Evolutionary conservation across 2,329 filamentous ascomycete genomes (phyloP).

Genomic region (Ophiostoma sp.): DNA sequence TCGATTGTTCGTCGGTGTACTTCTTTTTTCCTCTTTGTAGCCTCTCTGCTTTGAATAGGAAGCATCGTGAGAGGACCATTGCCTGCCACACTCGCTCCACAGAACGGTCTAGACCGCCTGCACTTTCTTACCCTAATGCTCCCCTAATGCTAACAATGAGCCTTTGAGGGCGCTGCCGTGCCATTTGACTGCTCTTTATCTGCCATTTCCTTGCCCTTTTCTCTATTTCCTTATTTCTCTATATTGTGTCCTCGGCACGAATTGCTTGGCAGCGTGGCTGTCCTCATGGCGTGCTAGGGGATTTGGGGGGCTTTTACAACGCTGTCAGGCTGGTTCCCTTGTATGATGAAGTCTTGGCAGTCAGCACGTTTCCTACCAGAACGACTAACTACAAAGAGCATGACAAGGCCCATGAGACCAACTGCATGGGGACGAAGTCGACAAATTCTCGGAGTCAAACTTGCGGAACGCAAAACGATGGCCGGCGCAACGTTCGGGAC

Average conservation of each 20-base stretch:
- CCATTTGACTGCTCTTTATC: background rate
- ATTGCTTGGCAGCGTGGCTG: background rate
- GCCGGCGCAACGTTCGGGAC: background rate
- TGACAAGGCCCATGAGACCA: background rate
- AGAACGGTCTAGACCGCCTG: background rate
- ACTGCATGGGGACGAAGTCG: background rate
- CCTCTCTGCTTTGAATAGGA: background rate
- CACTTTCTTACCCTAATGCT: background rate
- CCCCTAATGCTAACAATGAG: background rate
- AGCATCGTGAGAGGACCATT: background rate
- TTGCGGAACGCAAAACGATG: background rate
- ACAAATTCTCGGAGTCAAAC: background rate
- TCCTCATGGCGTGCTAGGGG: conserved; percentile 4
- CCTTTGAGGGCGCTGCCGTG: background rate
- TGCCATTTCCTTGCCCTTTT: background rate
- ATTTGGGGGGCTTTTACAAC: background rate
- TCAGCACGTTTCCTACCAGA: background rate
- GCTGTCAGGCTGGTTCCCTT: background rate
- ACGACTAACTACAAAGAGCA: background rate
- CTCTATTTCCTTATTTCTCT: background rate
- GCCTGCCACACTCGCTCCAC: background rate
- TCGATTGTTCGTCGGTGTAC: background rate
- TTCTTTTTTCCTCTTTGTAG: background rate
- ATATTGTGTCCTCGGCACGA: background rate
- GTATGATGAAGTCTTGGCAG: background rate